Evolutionary conservation across 257 asterid species (phyloP), one percentile per base, ranked within the genome.

Genomic region (Jacaranda copaia): DNA sequence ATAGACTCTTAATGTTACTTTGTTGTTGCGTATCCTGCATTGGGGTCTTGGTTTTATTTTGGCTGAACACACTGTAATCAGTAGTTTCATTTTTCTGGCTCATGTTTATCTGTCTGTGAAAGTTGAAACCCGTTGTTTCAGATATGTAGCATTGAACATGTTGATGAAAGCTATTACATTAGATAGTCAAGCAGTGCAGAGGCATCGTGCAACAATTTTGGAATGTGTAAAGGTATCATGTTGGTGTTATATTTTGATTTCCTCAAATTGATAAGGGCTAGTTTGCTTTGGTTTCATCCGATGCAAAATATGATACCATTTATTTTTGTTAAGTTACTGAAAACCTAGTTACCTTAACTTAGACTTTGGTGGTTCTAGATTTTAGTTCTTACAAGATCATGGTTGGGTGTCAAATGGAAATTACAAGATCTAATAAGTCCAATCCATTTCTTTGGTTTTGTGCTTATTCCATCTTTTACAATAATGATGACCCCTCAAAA

Each of bases 71-170:
- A 60, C 42, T 63, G 16, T 25, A 73, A 43, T 32, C 11, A 45
- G 16, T 60, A 40, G 40, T 68, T 75, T 48, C 53, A 56, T 76
- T 72, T 75, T 74, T 53, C 64, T 73, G 55, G 80, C 48, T 85
- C 63, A 39, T 76, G 65, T 19, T 73, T 69, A 73, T 62, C 66
- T 73, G 62, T 62, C 80, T 73, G 81, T 77, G 70, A 59, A 80
- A 74, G 60, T 76, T 76, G 79, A 56, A 82, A 18, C 64, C 71
- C 66, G 13, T 80, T 81, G 32, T 63, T 80, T 78, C 96, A 96
- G 99, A 85, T 96, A 93, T 79, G 99, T 96, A 76, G 97, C 99
- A 73, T 83, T 96, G 87, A 96, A 96, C 84, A 96, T 96, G 99
- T 86, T 96, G 85, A 93, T 96, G 98, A 89, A 75, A 88, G 99